These are phyloP conservation scores for Bauhinia variegata DNA, from an alignment of 306 rosid species.

Conservation along the genomic window DNA sequence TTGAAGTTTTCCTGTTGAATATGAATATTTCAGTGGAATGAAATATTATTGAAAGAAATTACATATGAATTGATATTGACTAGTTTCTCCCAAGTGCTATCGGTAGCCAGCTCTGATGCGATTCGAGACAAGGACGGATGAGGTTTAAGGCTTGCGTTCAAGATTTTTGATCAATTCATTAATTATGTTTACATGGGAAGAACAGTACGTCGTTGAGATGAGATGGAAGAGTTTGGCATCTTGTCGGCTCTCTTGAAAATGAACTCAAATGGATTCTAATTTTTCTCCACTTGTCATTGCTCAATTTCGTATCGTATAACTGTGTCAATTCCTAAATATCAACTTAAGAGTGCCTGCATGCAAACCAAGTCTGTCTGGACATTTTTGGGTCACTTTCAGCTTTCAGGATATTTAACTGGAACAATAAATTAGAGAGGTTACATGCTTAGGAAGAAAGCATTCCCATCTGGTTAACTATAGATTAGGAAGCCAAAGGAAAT, in stretches of 20 bases:
- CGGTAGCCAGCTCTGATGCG: neutral
- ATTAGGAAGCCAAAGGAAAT: too few species aligned
- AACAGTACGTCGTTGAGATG: too few species aligned
- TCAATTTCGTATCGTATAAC: too few species aligned
- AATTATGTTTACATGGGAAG: slow-evolving; percentile 8
- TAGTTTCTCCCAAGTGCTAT: slow-evolving; percentile 1
- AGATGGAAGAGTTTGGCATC: too few species aligned
- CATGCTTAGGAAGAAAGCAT: neutral
- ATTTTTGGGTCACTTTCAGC: slow-evolving; percentile 15
- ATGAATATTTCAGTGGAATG: too few species aligned
- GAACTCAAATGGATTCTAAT: too few species aligned
- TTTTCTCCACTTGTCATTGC: too few species aligned
- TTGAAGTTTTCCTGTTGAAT: too few species aligned
- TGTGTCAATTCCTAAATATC: too few species aligned
- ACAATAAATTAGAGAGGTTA: neutral
- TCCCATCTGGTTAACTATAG: neutral
- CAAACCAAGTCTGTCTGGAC: neutral
- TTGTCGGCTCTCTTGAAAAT: neutral
- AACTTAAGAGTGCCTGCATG: neutral
- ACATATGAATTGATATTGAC: too few species aligned
- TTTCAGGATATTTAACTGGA: neutral
- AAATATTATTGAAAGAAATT: too few species aligned
- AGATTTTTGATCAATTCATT: slow-evolving; percentile 1
- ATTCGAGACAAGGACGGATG: neutral
- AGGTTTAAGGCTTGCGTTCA: neutral